Evolutionary conservation across 2,329 filamentous ascomycete species (phyloP).

Genomic region (Exophiala xenobiotica): DNA sequence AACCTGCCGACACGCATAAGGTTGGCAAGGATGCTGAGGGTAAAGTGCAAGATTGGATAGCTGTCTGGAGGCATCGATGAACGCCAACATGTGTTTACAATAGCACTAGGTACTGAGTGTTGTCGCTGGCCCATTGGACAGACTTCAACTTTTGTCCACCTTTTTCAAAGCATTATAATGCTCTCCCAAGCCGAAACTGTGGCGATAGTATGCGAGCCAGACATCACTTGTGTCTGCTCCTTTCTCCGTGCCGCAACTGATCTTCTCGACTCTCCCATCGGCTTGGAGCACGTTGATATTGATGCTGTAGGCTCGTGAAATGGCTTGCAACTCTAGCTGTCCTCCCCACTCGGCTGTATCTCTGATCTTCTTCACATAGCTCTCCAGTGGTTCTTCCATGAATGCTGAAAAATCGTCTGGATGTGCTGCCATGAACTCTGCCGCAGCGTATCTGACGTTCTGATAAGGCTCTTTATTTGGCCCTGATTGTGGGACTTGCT

Average conservation of each 20-base stretch:
- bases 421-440: conserved; percentile 72
- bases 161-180: conserved; percentile 87
- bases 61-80: conserved; percentile 43
- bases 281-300: conserved; percentile 81
- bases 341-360: conserved; percentile 96
- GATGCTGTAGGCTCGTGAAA: conserved; percentile 76
- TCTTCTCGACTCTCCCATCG: conserved; percentile 75
- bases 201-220: conserved; percentile 93
- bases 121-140: neutral
- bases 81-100: too few species aligned
- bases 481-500: conserved; percentile 17
- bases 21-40: conserved; percentile 49
- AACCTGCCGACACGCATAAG: conserved; percentile 56
- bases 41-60: conserved; percentile 43
- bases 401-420: conserved; percentile 82
- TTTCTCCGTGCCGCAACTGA: conserved; percentile 53
- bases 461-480: conserved; percentile 56
- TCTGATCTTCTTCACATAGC: conserved; percentile 72
- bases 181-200: conserved; percentile 90
- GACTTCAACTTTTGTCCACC: conserved; percentile 9
- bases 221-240: conserved; percentile 47
- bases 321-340: conserved; percentile 81
- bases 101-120: too few species aligned
- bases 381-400: conserved; percentile 73
- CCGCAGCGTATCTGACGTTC: conserved; percentile 67